phyloP scores from a whole-genome alignment of 176 grass and related monocot species.

The Oryza longistaminata region DNA sequence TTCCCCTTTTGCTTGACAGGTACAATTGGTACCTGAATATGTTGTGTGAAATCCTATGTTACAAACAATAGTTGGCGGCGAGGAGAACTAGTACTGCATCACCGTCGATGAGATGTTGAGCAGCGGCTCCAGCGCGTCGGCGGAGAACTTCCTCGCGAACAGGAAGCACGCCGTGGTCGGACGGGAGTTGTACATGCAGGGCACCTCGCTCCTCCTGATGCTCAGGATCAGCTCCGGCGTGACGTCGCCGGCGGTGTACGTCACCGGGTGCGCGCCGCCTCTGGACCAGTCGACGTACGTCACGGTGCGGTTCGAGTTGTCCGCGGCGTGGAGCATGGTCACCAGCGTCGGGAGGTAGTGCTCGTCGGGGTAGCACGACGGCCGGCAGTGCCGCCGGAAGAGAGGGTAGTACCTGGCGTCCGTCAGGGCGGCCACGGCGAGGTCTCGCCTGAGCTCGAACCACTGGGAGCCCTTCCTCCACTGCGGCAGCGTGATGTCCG shows the following conservation, averaged over 20 bases:
- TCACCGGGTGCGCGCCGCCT: constrained; percentile 64
- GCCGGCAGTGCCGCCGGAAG: constrained; percentile 59
- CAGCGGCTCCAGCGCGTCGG: constrained; percentile 54
- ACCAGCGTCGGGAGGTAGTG: constrained; percentile 80
- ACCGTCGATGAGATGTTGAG: constrained; percentile 65
- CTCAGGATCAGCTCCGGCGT: constrained; percentile 49
- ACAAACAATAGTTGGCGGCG: constrained; percentile 8
- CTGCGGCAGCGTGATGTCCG: constrained; percentile 56
- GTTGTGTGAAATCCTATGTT: constrained; percentile 5
- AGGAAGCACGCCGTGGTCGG: constrained; percentile 60
- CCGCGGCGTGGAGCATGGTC: constrained; percentile 49
- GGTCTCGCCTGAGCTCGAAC: constrained; percentile 61
- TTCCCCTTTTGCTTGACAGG: not conserved
- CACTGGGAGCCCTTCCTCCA: constrained; percentile 88
- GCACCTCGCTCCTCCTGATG: constrained; percentile 48
- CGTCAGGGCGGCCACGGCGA: constrained; percentile 50
- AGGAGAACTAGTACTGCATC: constrained; percentile 50
- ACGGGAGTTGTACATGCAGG: constrained; percentile 61
- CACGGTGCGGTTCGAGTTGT: constrained; percentile 74
- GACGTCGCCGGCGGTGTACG: constrained; percentile 44
- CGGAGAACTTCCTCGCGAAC: constrained; percentile 83
- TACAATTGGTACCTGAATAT: not conserved
- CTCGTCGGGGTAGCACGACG: constrained; percentile 89
- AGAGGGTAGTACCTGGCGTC: constrained; percentile 61
- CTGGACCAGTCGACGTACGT: constrained; percentile 76